phyloP scores from a whole-genome alignment of 2,329 filamentous ascomycete genomes.

The Blastomyces parvus region DNA sequence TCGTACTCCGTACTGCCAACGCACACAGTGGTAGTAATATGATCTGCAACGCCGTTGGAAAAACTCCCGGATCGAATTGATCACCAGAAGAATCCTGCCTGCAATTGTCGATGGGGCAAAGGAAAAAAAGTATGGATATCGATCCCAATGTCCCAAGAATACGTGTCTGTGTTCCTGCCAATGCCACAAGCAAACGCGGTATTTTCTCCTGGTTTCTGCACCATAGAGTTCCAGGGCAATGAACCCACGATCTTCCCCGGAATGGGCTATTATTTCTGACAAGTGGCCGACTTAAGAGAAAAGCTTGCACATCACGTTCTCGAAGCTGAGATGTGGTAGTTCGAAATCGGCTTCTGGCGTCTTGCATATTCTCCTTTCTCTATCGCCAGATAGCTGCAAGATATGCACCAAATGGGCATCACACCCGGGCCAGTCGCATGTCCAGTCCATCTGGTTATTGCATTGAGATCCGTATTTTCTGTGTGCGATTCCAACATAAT shows the following conservation, averaged over 20 bases:
- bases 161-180: neutral
- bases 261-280: neutral
- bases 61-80: neutral
- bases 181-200: neutral
- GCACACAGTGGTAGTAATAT: neutral
- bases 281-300: neutral
- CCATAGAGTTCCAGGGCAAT: neutral
- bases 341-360: neutral
- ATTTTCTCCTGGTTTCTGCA: neutral
- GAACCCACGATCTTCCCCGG: neutral
- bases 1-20: neutral
- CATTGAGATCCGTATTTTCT: neutral
- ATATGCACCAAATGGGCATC: neutral
- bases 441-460: neutral
- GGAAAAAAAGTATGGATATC: neutral
- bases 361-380: neutral
- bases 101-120: neutral
- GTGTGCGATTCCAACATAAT: neutral
- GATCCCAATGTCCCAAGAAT: neutral
- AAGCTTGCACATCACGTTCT: neutral
- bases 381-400: neutral
- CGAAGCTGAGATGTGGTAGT: neutral
- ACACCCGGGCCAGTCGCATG: neutral
- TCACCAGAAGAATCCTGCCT: neutral
- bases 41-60: neutral